A percentile compares a stretch with the other conserved stretches of the same genome.
Conservation (phyloP, 1,284 basidiomycete genomes). For the Cystobasidium slooffiae region DNA sequence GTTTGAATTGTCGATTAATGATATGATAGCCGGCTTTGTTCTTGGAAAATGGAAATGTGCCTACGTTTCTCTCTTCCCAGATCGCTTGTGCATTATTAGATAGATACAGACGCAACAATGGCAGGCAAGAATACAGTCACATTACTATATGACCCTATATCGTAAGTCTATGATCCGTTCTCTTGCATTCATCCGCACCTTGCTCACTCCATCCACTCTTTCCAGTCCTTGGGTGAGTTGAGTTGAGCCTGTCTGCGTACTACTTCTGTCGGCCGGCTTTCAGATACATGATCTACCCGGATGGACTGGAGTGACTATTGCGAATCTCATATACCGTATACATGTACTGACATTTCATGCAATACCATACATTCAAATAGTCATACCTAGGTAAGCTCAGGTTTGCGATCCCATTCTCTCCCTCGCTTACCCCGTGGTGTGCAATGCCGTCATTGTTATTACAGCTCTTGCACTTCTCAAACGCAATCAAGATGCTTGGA, state of each 20-base stretch:
- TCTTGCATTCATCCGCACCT: neutral
- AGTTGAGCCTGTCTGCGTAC: neutral
- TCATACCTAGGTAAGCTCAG: slow-evolving; percentile 24
- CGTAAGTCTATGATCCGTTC: no score
- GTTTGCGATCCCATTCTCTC: neutral
- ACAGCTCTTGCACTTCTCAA: slow-evolving; percentile 35
- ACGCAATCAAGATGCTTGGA: slow-evolving; percentile 34
- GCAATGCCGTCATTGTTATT: neutral
- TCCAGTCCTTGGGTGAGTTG: slow-evolving; percentile 39
- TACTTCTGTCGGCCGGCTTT: no score
- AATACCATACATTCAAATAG: neutral
- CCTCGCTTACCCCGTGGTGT: neutral
- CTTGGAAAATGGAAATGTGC: no score
- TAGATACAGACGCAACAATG: neutral
- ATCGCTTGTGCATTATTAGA: neutral
- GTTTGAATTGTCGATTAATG: no score
- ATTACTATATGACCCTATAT: slow-evolving; percentile 34
- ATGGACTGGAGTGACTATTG: no score
- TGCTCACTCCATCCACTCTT: neutral
- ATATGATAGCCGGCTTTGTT: no score
- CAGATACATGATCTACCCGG: no score
- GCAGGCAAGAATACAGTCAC: slow-evolving; percentile 30
- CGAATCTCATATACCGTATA: no score
- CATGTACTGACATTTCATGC: neutral
- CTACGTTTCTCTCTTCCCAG: no score